A percentile compares a stretch with the other conserved stretches of the same genome.
Evolutionary conservation across 2,329 filamentous ascomycete genomes (phyloP).

Genomic region (Pseudomassariella vexata): DNA sequence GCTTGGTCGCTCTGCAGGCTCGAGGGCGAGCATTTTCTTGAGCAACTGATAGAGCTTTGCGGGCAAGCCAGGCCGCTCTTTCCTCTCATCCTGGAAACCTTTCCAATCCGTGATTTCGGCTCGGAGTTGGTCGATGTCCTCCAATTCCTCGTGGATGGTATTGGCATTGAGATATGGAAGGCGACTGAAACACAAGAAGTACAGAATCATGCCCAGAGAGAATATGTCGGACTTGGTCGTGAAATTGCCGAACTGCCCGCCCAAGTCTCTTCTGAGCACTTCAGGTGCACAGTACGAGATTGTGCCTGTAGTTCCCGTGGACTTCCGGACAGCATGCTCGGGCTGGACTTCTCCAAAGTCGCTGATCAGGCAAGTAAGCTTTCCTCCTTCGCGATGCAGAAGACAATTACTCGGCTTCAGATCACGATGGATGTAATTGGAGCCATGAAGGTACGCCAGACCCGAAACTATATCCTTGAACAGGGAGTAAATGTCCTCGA

Average conservation of each 20-base stretch:
- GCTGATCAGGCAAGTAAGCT: slow-evolving; percentile 79
- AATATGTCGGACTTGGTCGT: slow-evolving; percentile 98
- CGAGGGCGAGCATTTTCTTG: slow-evolving; percentile 71
- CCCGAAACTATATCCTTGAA: slow-evolving; percentile 95
- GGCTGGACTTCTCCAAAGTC: slow-evolving; percentile 96
- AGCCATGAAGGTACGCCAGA: slow-evolving; percentile 79
- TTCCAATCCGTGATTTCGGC: slow-evolving; percentile 83
- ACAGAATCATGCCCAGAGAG: slow-evolving; percentile 94
- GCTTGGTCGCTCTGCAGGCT: slow-evolving; percentile 71
- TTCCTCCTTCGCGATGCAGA: slow-evolving; percentile 68
- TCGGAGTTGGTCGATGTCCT: slow-evolving; percentile 80
- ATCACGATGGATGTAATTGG: slow-evolving; percentile 93
- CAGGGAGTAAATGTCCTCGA: slow-evolving; percentile 94
- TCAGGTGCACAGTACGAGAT: slow-evolving; percentile 98
- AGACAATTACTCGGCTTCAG: slow-evolving; percentile 95
- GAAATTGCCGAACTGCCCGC: slow-evolving; percentile 81
- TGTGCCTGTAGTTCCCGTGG: slow-evolving; percentile 88
- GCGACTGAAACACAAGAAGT: slow-evolving; percentile 92
- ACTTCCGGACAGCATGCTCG: slow-evolving; percentile 74
- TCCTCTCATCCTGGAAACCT: slow-evolving; percentile 74
- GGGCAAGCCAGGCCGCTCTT: slow-evolving; percentile 75
- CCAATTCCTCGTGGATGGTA: slow-evolving; percentile 80
- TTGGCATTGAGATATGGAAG: slow-evolving; percentile 84
- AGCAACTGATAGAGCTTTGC: slow-evolving; percentile 80
- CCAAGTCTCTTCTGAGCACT: slow-evolving; percentile 65